Conservation (phyloP, 2,329 filamentous ascomycete species). For the Cryphonectria nitschkei region DNA sequence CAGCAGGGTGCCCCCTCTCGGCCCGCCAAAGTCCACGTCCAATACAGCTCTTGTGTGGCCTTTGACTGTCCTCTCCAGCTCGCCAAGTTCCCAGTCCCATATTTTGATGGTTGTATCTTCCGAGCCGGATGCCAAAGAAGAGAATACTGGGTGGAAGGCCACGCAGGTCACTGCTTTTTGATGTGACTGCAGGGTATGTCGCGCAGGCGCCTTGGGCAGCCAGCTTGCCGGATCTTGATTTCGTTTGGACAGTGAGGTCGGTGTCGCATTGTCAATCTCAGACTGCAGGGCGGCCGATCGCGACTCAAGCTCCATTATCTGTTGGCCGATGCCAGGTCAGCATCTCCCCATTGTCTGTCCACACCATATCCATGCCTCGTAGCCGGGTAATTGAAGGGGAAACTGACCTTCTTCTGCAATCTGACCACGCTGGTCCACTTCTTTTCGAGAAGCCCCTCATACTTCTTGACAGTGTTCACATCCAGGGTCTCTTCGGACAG, state of each 20-base stretch:
- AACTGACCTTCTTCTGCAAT: conserved; percentile 84
- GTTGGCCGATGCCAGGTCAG: conserved; percentile 28
- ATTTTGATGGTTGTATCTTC: conserved; percentile 96
- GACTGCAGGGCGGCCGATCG: conserved; percentile 73
- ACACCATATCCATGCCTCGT: neutral
- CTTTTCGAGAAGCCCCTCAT: conserved; percentile 92
- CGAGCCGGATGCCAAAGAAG: conserved; percentile 84
- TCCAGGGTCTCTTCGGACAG: conserved; percentile 75
- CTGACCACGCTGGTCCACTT: conserved; percentile 98
- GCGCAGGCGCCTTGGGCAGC: conserved; percentile 81
- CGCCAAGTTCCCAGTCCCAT: conserved; percentile 95
- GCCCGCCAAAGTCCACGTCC: conserved; percentile 89
- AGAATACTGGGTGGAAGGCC: conserved; percentile 91
- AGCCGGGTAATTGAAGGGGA: conserved; percentile 31
- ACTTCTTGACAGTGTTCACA: conserved; percentile 84
- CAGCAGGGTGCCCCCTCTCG: conserved; percentile 75
- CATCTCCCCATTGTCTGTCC: conserved; percentile 7
- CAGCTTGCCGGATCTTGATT: conserved; percentile 85
- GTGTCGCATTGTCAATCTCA: conserved; percentile 84
- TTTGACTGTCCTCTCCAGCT: conserved; percentile 87
- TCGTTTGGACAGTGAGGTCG: conserved; percentile 71
- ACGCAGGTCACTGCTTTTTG: conserved; percentile 81
- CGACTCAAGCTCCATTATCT: conserved; percentile 94
- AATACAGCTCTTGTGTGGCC: conserved; percentile 88
- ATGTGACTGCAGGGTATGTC: conserved; percentile 83